phyloP scores from a whole-genome alignment of 176 grass and related monocot species.

The Thalia dealbata region DNA sequence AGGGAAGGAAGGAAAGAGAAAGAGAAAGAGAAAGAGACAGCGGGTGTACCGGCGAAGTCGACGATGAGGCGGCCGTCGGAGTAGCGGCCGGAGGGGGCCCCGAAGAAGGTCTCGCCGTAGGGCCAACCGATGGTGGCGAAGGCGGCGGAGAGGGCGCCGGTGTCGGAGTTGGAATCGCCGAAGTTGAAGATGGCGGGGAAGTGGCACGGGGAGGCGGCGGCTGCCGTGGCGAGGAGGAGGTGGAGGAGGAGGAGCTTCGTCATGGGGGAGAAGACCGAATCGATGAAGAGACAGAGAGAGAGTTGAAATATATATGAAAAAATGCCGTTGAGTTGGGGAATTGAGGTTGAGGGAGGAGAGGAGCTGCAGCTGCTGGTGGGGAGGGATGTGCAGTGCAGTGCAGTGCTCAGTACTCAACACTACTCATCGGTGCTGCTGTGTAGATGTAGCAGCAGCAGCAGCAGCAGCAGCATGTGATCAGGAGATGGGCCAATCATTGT shows the following conservation, averaged over 20 bases:
- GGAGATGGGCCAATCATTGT: no score
- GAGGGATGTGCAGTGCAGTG: no score
- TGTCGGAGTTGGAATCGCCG: conserved; percentile 51
- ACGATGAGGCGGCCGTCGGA: conserved; percentile 21
- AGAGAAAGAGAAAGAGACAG: background rate
- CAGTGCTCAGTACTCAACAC: no score
- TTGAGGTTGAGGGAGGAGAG: no score
- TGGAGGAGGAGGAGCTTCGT: background rate
- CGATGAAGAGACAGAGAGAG: background rate
- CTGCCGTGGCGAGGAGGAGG: background rate
- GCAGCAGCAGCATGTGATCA: no score
- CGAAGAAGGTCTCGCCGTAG: conserved; percentile 21
- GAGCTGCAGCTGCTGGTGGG: no score
- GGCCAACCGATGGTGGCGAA: conserved; percentile 8
- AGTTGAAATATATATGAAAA: background rate
- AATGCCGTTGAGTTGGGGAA: no score
- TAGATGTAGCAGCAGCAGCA: no score
- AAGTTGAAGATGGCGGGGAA: conserved; percentile 54
- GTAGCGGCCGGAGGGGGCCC: conserved; percentile 12
- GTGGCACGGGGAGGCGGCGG: background rate
- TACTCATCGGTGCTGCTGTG: no score
- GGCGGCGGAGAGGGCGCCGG: conserved; percentile 25
- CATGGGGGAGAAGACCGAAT: background rate
- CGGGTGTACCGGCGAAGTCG: conserved; percentile 24
- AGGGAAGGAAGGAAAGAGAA: background rate